phyloP scores from a whole-genome alignment of 2,329 filamentous ascomycete genomes.

The Claviceps pusilla region DNA sequence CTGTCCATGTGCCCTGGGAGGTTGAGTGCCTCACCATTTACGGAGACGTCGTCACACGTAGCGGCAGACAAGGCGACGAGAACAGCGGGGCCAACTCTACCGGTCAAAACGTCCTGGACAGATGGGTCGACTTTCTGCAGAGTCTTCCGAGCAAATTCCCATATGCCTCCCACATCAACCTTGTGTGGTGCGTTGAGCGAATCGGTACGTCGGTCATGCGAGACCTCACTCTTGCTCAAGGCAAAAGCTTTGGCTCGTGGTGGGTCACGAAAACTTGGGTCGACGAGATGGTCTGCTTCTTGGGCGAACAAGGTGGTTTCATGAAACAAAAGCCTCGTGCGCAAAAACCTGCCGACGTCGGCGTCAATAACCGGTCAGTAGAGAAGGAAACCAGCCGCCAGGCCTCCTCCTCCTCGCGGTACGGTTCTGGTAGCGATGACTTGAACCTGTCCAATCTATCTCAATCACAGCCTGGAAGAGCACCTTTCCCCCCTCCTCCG shows the following conservation, averaged over 20 bases:
- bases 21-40: conserved; percentile 47
- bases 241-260: conserved; percentile 76
- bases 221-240: conserved; percentile 65
- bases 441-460: conserved; percentile 28
- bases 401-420: conserved; percentile 16
- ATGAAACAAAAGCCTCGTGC: conserved; percentile 42
- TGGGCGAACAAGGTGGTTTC: conserved; percentile 82
- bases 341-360: conserved; percentile 14
- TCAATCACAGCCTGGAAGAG: conserved; percentile 33
- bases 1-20: conserved; percentile 50
- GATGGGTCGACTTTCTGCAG: conserved; percentile 60
- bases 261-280: conserved; percentile 93
- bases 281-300: conserved; percentile 84
- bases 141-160: conserved; percentile 58
- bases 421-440: conserved; percentile 31
- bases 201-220: conserved; percentile 64
- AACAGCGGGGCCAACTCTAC: conserved; percentile 16
- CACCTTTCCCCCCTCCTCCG: conserved; percentile 33
- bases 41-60: conserved; percentile 38
- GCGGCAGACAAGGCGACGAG: conserved; percentile 22
- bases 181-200: conserved; percentile 62
- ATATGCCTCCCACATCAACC: conserved; percentile 54
- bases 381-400: conserved; percentile 22
- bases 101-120: conserved; percentile 56
- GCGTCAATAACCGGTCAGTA: conserved; percentile 19